Evolutionary conservation across 306 rosid species (phyloP), one percentile per base, ranked within the genome.

Genomic region (Senna tora): DNA sequence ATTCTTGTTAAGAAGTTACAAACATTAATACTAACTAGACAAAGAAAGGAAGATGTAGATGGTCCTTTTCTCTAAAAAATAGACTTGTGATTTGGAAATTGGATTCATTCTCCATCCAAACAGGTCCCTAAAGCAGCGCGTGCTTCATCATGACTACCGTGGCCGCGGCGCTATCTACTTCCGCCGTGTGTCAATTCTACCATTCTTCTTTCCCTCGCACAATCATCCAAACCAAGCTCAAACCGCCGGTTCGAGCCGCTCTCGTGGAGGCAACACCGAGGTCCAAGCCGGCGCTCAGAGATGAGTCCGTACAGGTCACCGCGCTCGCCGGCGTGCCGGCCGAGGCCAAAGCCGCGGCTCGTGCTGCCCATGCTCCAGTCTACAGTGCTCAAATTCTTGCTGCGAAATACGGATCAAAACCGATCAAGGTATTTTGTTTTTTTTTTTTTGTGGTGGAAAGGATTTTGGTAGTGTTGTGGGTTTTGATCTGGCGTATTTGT

Each of bases 271-370:
- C 79, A 15, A 69, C 60, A 53, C 52, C 73, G 42, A 82, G 41
- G 53, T 19, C 81, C 8, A 25, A 30, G 65, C 32, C 73, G 80
- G 45, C 30, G 1, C 30, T 42, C 72, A 8, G 72, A 77, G 73
- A 82, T 69, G 74, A 20, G 5, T 65, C 88, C 12, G 38, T 63
- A 28, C 71, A 34, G 81, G 81, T 68, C 47, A 54, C 69, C 9
- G 74, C 79, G 21, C 36, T 79, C 25, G 74, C 81, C 30, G 80
- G 89, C 39, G 49, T 88, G 33, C 87, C 86, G 78, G 97, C 98
- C 1, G 94, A 93, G 82, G 71, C 87, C 8, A 81, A 85, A 76
- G 98, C 97, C 17, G 16, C 87, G 86, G 57, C 82, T 21, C 96
- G 97, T 76, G 96, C 96, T 43, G 73, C 68, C 25, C 71, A 80